A percentile compares a stretch with the other conserved stretches of the same genome.
phyloP scores from a whole-genome alignment of 192 early-diverging fungal species.

The Obelidium mucronatum region DNA sequence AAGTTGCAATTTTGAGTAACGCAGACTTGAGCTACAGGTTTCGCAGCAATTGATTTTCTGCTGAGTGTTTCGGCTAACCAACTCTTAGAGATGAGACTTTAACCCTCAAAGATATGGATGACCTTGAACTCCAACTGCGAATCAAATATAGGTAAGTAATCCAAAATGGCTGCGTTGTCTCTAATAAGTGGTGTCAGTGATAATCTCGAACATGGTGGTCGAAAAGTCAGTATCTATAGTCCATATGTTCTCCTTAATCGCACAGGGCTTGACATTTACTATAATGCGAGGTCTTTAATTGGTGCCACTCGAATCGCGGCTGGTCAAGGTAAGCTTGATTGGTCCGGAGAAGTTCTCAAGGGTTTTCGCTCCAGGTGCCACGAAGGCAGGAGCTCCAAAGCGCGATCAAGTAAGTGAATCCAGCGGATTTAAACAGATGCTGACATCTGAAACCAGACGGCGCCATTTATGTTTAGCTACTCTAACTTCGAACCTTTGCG shows the following conservation, averaged over 20 bases:
- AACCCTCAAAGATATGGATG: conserved; percentile 69
- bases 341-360: neutral
- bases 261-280: conserved; percentile 79
- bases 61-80: no score
- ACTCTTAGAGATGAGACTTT: conserved; percentile 79
- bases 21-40: conserved; percentile 77
- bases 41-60: neutral
- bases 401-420: neutral
- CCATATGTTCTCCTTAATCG: conserved; percentile 96
- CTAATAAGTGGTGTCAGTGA: conserved; percentile 36
- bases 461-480: conserved; percentile 95
- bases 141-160: conserved; percentile 56
- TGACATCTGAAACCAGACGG: conserved; percentile 39
- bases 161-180: neutral
- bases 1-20: conserved; percentile 87
- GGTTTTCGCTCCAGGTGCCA: no score
- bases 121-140: conserved; percentile 63
- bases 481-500: conserved; percentile 78
- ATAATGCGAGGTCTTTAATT: conserved; percentile 84
- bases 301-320: conserved; percentile 74
- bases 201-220: conserved; percentile 69
- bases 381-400: no score
- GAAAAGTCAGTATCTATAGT: conserved; percentile 88
- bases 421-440: neutral
- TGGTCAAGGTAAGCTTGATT: conserved; percentile 60